Percentiles rank a stretch among this genome's conserved stretches.
Conservation (phyloP, 2,329 filamentous ascomycete species). For the Penicillium nordicum region DNA sequence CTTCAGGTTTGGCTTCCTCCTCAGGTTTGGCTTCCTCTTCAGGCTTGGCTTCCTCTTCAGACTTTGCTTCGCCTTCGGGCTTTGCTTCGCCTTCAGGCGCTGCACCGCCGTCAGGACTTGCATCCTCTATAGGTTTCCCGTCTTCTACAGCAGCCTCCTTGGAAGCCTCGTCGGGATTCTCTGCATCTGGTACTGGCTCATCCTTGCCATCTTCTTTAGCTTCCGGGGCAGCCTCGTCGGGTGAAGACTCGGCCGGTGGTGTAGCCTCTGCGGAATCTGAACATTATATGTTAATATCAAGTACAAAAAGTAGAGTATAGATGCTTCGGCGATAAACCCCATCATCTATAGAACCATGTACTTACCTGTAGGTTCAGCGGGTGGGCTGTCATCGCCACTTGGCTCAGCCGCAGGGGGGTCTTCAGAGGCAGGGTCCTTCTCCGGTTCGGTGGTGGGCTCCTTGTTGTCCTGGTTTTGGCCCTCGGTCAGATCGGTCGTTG, state of each 20-base stretch:
- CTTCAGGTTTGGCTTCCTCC: conserved; percentile 1
- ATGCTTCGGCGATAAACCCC: background rate
- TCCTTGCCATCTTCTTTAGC: conserved; percentile 24
- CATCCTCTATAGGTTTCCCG: conserved; percentile 3
- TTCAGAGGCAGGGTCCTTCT: conserved; percentile 27
- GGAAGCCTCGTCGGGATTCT: conserved; percentile 11
- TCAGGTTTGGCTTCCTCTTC: background rate
- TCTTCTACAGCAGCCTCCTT: conserved; percentile 19
- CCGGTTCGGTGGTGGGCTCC: conserved; percentile 27
- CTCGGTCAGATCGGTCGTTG: conserved; percentile 34
- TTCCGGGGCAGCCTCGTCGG: conserved; percentile 23
- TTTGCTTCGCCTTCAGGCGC: conserved; percentile 13
- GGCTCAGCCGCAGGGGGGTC: conserved; percentile 23
- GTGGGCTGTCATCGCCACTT: conserved; percentile 24
- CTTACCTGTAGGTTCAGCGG: conserved; percentile 33
- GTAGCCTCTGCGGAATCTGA: conserved; percentile 28
- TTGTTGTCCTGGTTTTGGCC: conserved; percentile 39
- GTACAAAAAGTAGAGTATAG: background rate
- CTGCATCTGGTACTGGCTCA: conserved; percentile 16
- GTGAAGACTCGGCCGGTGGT: conserved; percentile 22
- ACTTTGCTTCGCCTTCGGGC: background rate
- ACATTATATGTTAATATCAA: conserved; percentile 12
- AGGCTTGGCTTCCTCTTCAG: conserved; percentile 11
- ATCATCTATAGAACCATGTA: conserved; percentile 1
- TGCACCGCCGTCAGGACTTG: conserved; percentile 8